Evolutionary conservation across 176 grass and related monocot genomes (phyloP), one percentile per base, ranked within the genome.

Genomic region (Cenchrus purpureus): DNA sequence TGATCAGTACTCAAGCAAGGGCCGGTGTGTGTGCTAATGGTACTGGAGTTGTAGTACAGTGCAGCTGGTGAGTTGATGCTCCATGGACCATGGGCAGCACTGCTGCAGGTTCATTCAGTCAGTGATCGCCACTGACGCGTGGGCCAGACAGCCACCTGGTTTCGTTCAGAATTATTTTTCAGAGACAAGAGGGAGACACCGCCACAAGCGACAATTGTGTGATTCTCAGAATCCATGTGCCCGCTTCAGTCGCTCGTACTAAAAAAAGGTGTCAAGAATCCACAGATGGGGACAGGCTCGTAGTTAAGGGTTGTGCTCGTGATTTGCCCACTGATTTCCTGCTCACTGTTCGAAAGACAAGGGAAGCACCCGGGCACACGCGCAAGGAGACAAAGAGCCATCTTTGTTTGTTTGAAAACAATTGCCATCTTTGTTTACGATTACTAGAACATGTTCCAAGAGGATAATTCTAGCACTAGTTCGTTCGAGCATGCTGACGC

Each of bases 171-270:
- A 52, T 12, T 2, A 12, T 14, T 34, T 1, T 53, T 53, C 12
- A 15, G 52, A 15, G 20, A 59, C 10, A 1, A 22, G 9, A 19
- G 37, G 37, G 37, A 32, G 29, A 16, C 52, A 75, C 15, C 20
- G 20, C 43, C 20, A 49, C 68, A n/a, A 49, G 5, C 17, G 4
- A 15, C 71, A 13, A 5, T 15, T 17, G 20, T 17, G 20, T 45
- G 75, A 28, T 63, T 64, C 34, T 79, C 34, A 79, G n/a, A 48
- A 34, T 65, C 60, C 77, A 58, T 76, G 74, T 43, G 54, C 74
- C 59, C 10, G 0, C 49, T 4, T 12, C 67, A 12, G 40, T 2
- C 16, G 4, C 10, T 49, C 20, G 43, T 55, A 37, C 31, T 57
- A 11, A 19, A 37, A 57, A 55, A 75, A 57, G 15, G 4, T 8